Conservation (phyloP, 768 basidiomycete genomes). For the Russula compacta region DNA sequence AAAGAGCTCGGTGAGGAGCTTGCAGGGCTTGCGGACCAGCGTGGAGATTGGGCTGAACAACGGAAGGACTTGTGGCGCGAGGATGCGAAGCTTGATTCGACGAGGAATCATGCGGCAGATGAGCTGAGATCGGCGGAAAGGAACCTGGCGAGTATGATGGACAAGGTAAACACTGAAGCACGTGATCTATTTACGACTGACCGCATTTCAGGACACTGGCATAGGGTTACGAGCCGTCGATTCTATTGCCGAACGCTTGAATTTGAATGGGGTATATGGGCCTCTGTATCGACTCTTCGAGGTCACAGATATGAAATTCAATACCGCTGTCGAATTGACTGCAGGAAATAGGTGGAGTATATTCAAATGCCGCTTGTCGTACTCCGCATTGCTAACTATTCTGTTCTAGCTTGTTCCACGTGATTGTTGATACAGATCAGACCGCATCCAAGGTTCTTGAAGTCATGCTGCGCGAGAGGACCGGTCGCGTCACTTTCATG, state of each 20-base stretch:
- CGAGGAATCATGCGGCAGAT: constrained; percentile 66
- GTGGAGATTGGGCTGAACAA: constrained; percentile 62
- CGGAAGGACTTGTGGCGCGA: constrained; percentile 94
- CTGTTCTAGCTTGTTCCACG: constrained; percentile 77
- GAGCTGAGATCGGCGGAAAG: constrained; percentile 79
- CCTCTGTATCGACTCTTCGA: constrained; percentile 92
- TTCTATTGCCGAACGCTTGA: constrained; percentile 66
- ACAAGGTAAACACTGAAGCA: constrained; percentile 52
- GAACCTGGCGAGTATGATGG: constrained; percentile 83
- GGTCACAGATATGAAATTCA: constrained; percentile 79
- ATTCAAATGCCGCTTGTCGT: neutral
- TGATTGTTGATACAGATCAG: constrained; percentile 94
- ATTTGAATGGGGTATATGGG: constrained; percentile 80
- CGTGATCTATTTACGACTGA: constrained; percentile 10
- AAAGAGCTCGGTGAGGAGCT: constrained; percentile 56
- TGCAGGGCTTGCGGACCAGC: constrained; percentile 51
- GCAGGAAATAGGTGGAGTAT: constrained; percentile 78
- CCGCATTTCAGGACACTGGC: constrained; percentile 68
- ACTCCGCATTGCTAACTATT: neutral
- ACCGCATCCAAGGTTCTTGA: constrained; percentile 90
- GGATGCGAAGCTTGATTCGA: constrained; percentile 78
- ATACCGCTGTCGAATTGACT: constrained; percentile 87
- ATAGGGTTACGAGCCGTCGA: constrained; percentile 81
- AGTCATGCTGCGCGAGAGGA: constrained; percentile 87
- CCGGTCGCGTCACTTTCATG: constrained; percentile 96